phyloP scores from a whole-genome alignment of 169 alveolate genomes.

The Hepatocystis sp. region DNA sequence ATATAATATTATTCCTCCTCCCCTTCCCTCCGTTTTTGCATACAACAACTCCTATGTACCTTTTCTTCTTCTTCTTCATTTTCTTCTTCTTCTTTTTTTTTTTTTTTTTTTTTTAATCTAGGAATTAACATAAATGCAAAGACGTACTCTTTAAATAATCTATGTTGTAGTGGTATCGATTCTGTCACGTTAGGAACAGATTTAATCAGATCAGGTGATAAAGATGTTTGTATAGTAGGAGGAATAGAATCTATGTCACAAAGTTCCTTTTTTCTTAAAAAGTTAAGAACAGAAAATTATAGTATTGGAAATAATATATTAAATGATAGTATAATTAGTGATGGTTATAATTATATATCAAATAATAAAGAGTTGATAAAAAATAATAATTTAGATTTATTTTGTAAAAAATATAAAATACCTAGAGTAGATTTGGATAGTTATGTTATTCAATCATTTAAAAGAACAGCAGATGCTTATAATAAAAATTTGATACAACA shows the following conservation, averaged over 20 bases:
- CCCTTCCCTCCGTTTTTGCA: no score
- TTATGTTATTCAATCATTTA: constrained; percentile 78
- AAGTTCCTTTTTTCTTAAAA: constrained; percentile 79
- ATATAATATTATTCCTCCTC: no score
- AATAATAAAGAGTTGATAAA: constrained; percentile 48
- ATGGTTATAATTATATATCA: constrained; percentile 64
- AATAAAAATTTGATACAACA: constrained; percentile 81
- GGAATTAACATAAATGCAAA: constrained; percentile 74
- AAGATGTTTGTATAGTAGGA: constrained; percentile 79
- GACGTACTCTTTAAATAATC: constrained; percentile 70
- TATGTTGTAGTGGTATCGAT: constrained; percentile 82
- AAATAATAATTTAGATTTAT: constrained; percentile 64
- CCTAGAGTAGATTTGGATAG: constrained; percentile 78
- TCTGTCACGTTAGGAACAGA: constrained; percentile 76
- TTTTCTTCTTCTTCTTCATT: no score
- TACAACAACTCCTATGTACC: no score
- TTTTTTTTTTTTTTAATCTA: no score
- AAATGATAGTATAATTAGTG: constrained; percentile 76
- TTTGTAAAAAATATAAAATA: constrained; percentile 69
- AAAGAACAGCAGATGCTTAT: constrained; percentile 79
- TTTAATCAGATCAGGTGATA: constrained; percentile 72
- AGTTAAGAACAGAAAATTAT: constrained; percentile 76
- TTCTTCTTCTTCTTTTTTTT: no score
- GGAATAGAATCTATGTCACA: constrained; percentile 80
- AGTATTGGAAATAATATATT: constrained; percentile 77